Conservation (phyloP, 2,329 filamentous ascomycete genomes). For the Colletotrichum sp. region DNA sequence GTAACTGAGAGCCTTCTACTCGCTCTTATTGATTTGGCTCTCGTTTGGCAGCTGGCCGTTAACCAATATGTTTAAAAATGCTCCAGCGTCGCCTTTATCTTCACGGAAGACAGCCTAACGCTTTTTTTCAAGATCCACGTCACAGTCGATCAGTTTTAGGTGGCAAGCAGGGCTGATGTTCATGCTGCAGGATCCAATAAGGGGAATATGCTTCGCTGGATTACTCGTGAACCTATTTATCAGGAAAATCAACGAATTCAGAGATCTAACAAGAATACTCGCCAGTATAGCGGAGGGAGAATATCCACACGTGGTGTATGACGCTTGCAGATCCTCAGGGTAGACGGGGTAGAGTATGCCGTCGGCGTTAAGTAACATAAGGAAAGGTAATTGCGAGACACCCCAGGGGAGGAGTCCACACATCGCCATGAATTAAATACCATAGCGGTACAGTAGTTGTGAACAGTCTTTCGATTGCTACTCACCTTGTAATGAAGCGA, state of each 20-base stretch:
- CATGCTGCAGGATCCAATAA: neutral
- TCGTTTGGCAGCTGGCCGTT: neutral
- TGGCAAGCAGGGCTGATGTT: no score
- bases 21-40: neutral
- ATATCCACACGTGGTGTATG: neutral
- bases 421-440: no score
- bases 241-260: neutral
- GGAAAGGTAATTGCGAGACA: neutral
- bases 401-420: no score
- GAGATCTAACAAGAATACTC: neutral
- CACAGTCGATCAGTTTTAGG: neutral
- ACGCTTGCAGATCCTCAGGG: neutral
- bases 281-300: neutral
- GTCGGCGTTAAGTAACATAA: neutral
- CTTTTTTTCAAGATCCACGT: neutral
- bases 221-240: neutral
- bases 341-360: neutral
- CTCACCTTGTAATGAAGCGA: neutral
- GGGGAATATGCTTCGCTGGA: neutral
- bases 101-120: neutral
- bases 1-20: neutral
- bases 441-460: no score
- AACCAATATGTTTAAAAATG: neutral
- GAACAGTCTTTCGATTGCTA: no score
- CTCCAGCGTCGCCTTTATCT: neutral